Evolutionary conservation across 108 stramenopile species (phyloP).

Genomic region (Cyclotella distinguenda): DNA sequence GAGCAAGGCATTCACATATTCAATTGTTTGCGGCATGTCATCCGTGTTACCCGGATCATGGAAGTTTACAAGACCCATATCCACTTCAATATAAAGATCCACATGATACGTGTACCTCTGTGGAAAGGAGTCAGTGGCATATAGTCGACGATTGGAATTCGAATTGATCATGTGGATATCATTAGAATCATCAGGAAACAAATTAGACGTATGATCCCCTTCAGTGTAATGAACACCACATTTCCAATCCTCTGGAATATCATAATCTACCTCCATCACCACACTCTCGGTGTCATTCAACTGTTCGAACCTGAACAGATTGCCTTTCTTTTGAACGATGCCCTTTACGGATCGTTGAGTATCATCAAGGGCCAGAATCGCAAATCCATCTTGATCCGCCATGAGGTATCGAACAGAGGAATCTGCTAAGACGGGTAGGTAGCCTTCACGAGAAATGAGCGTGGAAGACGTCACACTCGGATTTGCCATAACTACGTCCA

Average conservation of each 20-base stretch:
- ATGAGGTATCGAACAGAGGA: neutral
- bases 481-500: conserved; percentile 4
- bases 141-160: neutral
- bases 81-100: conserved; percentile 27
- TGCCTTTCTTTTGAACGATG: conserved; percentile 9
- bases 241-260: conserved; percentile 5
- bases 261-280: neutral
- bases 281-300: neutral
- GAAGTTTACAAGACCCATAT: conserved; percentile 2
- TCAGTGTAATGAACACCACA: neutral
- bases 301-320: conserved; percentile 6
- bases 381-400: neutral
- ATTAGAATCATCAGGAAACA: neutral
- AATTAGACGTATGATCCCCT: neutral
- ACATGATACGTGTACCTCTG: conserved; percentile 14
- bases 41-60: conserved; percentile 4
- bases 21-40: conserved; percentile 2
- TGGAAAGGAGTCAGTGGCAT: conserved; percentile 12
- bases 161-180: neutral
- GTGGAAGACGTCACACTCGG: neutral
- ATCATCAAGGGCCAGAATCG: conserved; percentile 2
- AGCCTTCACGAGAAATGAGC: neutral
- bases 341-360: neutral
- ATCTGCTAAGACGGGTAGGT: neutral
- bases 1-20: conserved; percentile 19